phyloP scores from a whole-genome alignment of 192 early-diverging fungal genomes.

The Backusella tarrabulga region DNA sequence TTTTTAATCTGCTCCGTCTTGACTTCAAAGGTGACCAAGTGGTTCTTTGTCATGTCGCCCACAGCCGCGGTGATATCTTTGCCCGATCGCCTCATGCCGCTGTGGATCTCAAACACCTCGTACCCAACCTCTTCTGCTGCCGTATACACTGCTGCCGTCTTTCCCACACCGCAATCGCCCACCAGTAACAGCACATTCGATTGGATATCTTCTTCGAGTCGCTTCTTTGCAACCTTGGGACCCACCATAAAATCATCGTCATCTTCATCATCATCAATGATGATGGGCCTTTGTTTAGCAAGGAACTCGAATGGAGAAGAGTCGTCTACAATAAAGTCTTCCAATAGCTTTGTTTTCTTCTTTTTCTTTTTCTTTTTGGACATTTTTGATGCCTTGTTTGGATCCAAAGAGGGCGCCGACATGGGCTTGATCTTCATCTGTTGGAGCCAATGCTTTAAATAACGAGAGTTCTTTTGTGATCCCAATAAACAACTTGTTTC shows the following conservation, averaged over 20 bases:
- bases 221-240: neutral
- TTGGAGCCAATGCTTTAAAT: slow-evolving; percentile 23
- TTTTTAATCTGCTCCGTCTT: slow-evolving; percentile 5
- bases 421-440: slow-evolving; percentile 29
- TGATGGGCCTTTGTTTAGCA: neutral
- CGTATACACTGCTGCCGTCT: slow-evolving; percentile 72
- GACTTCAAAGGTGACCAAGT: slow-evolving; percentile 55
- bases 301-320: neutral
- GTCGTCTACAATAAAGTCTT: neutral
- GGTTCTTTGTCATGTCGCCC: slow-evolving; percentile 73
- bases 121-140: slow-evolving; percentile 71
- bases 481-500: slow-evolving; percentile 9
- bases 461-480: neutral
- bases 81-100: slow-evolving; percentile 63
- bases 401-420: neutral
- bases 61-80: slow-evolving; percentile 65
- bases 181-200: slow-evolving; percentile 54
- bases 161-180: slow-evolving; percentile 72
- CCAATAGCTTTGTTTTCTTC: neutral
- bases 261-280: neutral
- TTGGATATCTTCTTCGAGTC: neutral
- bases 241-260: neutral
- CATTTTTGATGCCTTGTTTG: neutral
- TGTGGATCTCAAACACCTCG: slow-evolving; percentile 75
- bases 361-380: neutral